Base-by-base conservation (phyloP, 768 basidiomycete genomes). In the Suillus discolor region DNA sequence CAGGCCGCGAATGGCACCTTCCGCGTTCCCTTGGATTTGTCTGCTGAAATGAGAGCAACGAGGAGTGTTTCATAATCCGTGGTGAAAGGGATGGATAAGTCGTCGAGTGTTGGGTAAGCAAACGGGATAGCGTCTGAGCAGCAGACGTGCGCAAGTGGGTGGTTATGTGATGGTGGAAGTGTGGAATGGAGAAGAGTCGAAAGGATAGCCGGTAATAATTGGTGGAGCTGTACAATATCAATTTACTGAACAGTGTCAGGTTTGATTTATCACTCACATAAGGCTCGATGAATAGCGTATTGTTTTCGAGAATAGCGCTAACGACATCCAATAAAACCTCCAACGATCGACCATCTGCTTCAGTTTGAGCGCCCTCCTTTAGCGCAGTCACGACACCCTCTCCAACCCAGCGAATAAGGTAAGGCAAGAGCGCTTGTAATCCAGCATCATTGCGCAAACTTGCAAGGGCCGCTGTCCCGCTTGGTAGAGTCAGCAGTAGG, bases 361-460 rank as follows among this genome's bases (percentile, higher is more conserved):
- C 91, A 23, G 79, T 80, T 66, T 89, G 85, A 13, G 72, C 61
- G 12, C 79, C 81, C 41, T 81, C 79, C 62, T 75, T 77, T 20
- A 95, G 77, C 0, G 86, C 87, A 8, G 80, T 80, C 16, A 92
- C 89, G 1, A 94, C 91, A 45, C 94, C 91, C 73, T 98, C 96
- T 18, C 91, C 93, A 0, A 97, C 86, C 97, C 97, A 99, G 44
- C 93, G 88, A 57, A 98, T 92, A 36, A 99, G 83, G 73, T 99
- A 99, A 0, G 97, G 95, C 31, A 99, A 78, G 20, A 99, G 84
- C 6, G 94, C 92, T 69, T 96, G 93, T 66, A 99, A 75, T 3
- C 97, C 97, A 2, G 95, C 94, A 70, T 99, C 97, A 67, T 87
- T 86, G 62, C 94, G 81, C 70, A 99, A 79, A 73, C 93, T 96